phyloP scores from a whole-genome alignment of 768 basidiomycete genomes.

The Macrolepiota dolichaula region DNA sequence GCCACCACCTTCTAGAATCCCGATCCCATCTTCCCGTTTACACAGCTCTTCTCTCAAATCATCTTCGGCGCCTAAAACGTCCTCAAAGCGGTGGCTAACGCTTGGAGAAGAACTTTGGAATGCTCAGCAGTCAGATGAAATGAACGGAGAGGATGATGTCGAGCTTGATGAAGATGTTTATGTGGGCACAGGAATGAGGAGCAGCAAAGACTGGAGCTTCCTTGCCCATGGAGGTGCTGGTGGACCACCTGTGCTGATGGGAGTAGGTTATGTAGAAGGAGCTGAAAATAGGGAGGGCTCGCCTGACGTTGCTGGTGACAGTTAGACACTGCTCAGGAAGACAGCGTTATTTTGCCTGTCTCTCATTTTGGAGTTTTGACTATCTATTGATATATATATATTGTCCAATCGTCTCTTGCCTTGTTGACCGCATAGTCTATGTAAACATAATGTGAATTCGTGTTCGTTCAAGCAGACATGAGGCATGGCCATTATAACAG shows the following conservation, averaged over 20 bases:
- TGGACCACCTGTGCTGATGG: slow-evolving; percentile 69
- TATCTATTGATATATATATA: slow-evolving; percentile 3
- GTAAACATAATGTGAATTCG: background rate
- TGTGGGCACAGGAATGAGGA: slow-evolving; percentile 52
- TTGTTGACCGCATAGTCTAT: background rate
- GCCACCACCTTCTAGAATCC: slow-evolving; percentile 9
- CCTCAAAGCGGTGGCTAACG: slow-evolving; percentile 41
- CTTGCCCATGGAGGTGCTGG: slow-evolving; percentile 74
- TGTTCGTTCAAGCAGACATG: background rate
- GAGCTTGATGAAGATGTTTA: slow-evolving; percentile 50
- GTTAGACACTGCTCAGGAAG: slow-evolving; percentile 8
- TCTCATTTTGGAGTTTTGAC: background rate
- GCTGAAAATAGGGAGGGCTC: slow-evolving; percentile 31
- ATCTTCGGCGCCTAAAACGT: slow-evolving; percentile 12
- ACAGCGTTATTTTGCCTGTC: background rate
- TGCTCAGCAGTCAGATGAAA: slow-evolving; percentile 27
- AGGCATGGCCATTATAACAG: slow-evolving; percentile 1
- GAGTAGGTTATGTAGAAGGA: slow-evolving; percentile 63
- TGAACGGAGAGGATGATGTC: slow-evolving; percentile 31
- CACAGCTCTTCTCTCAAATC: slow-evolving; percentile 11
- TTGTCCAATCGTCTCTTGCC: background rate
- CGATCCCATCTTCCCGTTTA: slow-evolving; percentile 11
- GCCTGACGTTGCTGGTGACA: slow-evolving; percentile 11
- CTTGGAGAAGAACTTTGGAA: slow-evolving; percentile 65
- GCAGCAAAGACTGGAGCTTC: slow-evolving; percentile 55